Percentiles rank a stretch among this genome's conserved stretches.
Evolutionary conservation across 2,329 filamentous ascomycete genomes (phyloP).

Genomic region (Fusarium luffae): DNA sequence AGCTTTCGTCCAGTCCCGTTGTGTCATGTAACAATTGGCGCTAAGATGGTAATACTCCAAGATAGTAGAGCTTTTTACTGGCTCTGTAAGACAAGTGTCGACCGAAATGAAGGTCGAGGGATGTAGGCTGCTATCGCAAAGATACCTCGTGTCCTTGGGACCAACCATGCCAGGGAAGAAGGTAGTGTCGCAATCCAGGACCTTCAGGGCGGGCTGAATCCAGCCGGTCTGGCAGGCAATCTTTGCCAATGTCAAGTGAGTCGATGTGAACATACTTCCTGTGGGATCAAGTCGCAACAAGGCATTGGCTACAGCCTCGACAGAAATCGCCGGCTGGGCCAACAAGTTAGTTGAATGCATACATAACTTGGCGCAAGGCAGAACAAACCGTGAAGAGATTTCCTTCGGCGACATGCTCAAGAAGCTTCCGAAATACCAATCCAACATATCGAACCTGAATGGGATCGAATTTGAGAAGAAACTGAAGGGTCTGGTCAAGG

Average conservation of each 20-base stretch:
- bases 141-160: conserved; percentile 50
- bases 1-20: conserved; percentile 71
- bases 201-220: conserved; percentile 65
- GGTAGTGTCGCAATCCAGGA: conserved; percentile 74
- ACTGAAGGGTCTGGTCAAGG: conserved; percentile 56
- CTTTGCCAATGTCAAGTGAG: conserved; percentile 68
- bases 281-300: conserved; percentile 75
- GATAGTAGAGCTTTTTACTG: conserved; percentile 63
- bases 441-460: conserved; percentile 65
- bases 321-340: conserved; percentile 58
- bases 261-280: conserved; percentile 72
- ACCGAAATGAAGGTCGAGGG: conserved; percentile 69
- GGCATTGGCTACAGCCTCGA: conserved; percentile 60
- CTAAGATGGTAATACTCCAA: conserved; percentile 75
- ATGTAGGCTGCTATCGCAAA: conserved; percentile 60
- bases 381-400: conserved; percentile 56
- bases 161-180: conserved; percentile 67
- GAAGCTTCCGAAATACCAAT: conserved; percentile 55
- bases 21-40: conserved; percentile 72
- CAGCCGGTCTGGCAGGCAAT: conserved; percentile 67
- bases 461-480: conserved; percentile 62
- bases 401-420: conserved; percentile 55
- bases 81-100: conserved; percentile 66
- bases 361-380: conserved; percentile 11
- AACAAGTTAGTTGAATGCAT: conserved; percentile 20